Evolutionary conservation across 2,329 filamentous ascomycete genomes (phyloP), one percentile per base, ranked within the genome.

Genomic region (Aureobasidium pullulans): DNA sequence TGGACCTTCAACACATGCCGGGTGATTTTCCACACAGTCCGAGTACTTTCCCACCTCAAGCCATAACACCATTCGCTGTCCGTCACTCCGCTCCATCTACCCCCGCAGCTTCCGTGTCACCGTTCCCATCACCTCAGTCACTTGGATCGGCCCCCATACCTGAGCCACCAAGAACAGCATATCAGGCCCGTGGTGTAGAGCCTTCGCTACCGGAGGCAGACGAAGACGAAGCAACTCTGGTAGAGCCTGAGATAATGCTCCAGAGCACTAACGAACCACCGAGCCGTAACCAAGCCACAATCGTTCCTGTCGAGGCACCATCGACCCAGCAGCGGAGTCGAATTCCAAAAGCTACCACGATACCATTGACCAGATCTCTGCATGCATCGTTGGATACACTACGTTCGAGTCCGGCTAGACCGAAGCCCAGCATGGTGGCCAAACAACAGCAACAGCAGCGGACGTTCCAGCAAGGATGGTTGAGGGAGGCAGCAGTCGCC

Each of bases 401-500:
- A 13, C 34, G 31, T 37, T 34, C 39, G 1, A 8, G 29, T n/a
- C n/a, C 23, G 29, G 29, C 32, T 7, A 28, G 46, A 32, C 31
- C 37, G 6, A 61, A 61, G 40, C 56, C 59, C 15, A 53, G 56
- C 28, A 31, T 52, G 19, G 28, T 49, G 19, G 43, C 46, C 19
- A 54, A 57, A 16, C 37, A 40, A 31, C 36, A 53, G 10, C 43
- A 59, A 52, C 43, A 59, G 37, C 56, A 56, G 46, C 44, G 43
- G 7, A 63, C 56, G 4, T 63, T 63, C 37, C 31, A 53, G 6
- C 61, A 63, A 23, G 39, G 49, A 6, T 63, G 57, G 46, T 28
- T 60, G 36, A 61, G 32, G 34, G 61, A 61, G 11, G 59, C 61
- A 6, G 60, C 61, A 15, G n/a, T 52, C 37, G 54, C 46, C 23